phyloP scores from a whole-genome alignment of 2,329 filamentous ascomycete genomes.

The Orbilia blumenaviensis region DNA sequence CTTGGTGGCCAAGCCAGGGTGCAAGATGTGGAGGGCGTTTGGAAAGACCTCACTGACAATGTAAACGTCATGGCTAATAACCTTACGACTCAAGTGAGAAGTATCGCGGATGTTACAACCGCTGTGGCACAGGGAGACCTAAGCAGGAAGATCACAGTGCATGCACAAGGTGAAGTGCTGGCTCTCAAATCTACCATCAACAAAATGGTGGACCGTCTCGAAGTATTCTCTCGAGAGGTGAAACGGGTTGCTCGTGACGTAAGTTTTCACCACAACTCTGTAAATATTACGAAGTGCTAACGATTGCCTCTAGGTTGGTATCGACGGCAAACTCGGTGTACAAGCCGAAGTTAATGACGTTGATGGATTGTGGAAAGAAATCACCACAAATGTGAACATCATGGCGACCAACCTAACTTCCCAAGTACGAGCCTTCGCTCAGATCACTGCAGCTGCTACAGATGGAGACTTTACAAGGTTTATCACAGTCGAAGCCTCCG shows the following conservation, averaged over 20 bases:
- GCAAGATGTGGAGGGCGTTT: constrained; percentile 92
- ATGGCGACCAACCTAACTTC: constrained; percentile 78
- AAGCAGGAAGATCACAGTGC: constrained; percentile 93
- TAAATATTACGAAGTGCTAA: not conserved
- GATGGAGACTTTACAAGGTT: constrained; percentile 97
- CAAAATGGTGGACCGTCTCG: constrained; percentile 95
- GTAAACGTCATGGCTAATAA: constrained; percentile 90
- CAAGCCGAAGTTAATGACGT: constrained; percentile 94
- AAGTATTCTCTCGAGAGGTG: constrained; percentile 94
- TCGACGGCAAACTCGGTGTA: constrained; percentile 97
- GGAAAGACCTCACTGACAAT: constrained; percentile 95
- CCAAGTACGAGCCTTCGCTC: constrained; percentile 95
- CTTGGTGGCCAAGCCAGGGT: constrained; percentile 88
- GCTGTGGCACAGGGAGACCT: constrained; percentile 87
- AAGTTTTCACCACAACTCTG: constrained; percentile 2
- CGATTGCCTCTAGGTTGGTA: constrained; percentile 65
- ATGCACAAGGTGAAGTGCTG: constrained; percentile 92
- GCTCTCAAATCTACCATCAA: constrained; percentile 96
- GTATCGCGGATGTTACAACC: constrained; percentile 85
- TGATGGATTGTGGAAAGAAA: constrained; percentile 96
- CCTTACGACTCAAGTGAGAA: constrained; percentile 86
- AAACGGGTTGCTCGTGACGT: constrained; percentile 96
- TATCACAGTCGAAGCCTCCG: constrained; percentile 95
- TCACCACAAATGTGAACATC: constrained; percentile 94
- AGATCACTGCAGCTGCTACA: constrained; percentile 97